Evolutionary conservation across 2,329 filamentous ascomycete species (phyloP).

Genomic region (Aspergillus udagawae): DNA sequence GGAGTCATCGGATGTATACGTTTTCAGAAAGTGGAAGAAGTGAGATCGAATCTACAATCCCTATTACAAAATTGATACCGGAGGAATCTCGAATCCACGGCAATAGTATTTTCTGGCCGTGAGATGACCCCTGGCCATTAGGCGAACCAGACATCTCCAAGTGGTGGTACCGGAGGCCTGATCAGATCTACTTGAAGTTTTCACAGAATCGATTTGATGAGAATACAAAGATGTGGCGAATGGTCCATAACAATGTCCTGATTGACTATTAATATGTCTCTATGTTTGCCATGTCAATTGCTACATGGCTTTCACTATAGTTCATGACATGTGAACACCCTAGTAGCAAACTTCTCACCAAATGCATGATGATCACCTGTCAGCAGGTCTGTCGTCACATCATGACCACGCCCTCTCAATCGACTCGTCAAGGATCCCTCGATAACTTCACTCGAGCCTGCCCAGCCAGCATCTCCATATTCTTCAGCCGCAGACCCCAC

Average conservation of each 20-base stretch:
- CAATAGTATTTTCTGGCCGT: background rate
- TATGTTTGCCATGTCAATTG: background rate
- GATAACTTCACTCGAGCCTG: conserved; percentile 5
- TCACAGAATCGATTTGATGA: background rate
- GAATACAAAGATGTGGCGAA: background rate
- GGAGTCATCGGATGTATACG: too few relatives aligned
- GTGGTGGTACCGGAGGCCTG: conserved; percentile 1
- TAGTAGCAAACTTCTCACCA: too few relatives aligned
- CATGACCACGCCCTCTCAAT: background rate
- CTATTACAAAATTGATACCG: background rate
- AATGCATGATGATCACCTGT: too few relatives aligned
- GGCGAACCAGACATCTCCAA: background rate
- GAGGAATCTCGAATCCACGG: background rate
- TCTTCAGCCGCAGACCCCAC: conserved; percentile 22
- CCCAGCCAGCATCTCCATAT: conserved; percentile 19
- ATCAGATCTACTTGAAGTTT: conserved; percentile 6
- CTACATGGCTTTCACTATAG: background rate
- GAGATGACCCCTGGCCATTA: background rate
- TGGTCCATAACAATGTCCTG: conserved; percentile 4
- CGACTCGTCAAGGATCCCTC: background rate
- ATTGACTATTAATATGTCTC: background rate
- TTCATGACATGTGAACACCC: background rate
- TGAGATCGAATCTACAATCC: background rate
- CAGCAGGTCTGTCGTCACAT: background rate
- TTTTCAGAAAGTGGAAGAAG: too few relatives aligned